A percentile compares a stretch with the other conserved stretches of the same genome.
Conservation (phyloP, 2,329 filamentous ascomycete genomes). For the Emmonsia crescens region DNA sequence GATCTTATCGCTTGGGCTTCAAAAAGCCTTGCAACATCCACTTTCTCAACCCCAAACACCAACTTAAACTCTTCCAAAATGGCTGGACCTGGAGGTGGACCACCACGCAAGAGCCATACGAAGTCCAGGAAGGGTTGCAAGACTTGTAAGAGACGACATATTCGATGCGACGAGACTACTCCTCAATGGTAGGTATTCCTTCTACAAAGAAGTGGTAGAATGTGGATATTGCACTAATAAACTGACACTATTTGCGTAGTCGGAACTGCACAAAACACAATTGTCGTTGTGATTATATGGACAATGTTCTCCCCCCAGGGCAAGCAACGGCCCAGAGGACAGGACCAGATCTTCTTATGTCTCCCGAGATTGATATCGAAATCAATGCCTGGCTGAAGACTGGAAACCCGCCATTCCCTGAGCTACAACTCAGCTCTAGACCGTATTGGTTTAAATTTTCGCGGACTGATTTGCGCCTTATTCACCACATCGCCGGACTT, state of each 20-base stretch:
- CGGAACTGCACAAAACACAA: constrained; percentile 99
- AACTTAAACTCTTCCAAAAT: constrained; percentile 39
- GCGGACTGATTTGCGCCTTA: constrained; percentile 69
- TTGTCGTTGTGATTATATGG: constrained; percentile 95
- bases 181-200: constrained; percentile 69
- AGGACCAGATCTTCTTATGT: constrained; percentile 64
- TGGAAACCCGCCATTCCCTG: constrained; percentile 74
- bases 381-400: constrained; percentile 77
- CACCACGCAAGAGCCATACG: constrained; percentile 83
- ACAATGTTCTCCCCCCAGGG: constrained; percentile 52
- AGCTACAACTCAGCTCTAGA: constrained; percentile 64
- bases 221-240: constrained; percentile 3
- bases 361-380: constrained; percentile 68
- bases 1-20: background rate
- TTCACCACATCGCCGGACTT: constrained; percentile 80
- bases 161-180: constrained; percentile 94
- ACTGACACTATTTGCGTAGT: constrained; percentile 38
- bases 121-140: constrained; percentile 98
- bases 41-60: background rate
- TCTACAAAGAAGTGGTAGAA: constrained; percentile 13
- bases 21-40: background rate
- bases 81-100: constrained; percentile 90
- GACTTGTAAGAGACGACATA: constrained; percentile 94
- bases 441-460: constrained; percentile 63
- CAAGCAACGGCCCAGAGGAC: constrained; percentile 38